A percentile compares a stretch with the other conserved stretches of the same genome.
Evolutionary conservation across 495 filamentous ascomycete species (phyloP).

Genomic region (Penicillium odoratum): DNA sequence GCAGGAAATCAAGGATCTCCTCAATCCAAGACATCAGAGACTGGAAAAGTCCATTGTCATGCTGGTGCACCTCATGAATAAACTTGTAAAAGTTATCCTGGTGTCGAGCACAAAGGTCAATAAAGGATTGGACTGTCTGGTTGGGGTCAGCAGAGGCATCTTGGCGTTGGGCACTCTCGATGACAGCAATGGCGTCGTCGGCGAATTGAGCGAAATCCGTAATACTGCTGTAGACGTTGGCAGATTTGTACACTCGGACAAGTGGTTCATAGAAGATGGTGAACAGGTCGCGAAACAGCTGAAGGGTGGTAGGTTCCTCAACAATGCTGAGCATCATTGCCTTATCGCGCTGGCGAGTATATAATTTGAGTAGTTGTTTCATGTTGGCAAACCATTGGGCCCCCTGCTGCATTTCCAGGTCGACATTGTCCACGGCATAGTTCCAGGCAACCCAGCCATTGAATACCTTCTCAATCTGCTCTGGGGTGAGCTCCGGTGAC

Average conservation of each 20-base stretch:
- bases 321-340: constrained; percentile 94
- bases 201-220: constrained; percentile 93
- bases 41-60: constrained; percentile 95
- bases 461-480: constrained; percentile 80
- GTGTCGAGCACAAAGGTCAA: constrained; percentile 93
- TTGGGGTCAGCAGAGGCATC: constrained; percentile 94
- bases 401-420: constrained; percentile 82
- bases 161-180: constrained; percentile 86
- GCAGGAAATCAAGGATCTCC: constrained; percentile 90
- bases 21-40: constrained; percentile 97
- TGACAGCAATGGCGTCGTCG: constrained; percentile 85
- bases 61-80: constrained; percentile 95
- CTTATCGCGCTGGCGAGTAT: constrained; percentile 91
- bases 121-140: constrained; percentile 98
- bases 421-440: constrained; percentile 86
- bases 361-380: constrained; percentile 92
- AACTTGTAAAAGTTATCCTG: constrained; percentile 99
- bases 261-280: constrained; percentile 99
- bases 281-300: constrained; percentile 93
- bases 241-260: constrained; percentile 95
- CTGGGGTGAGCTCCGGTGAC: constrained; percentile 61
- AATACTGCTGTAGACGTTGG: constrained; percentile 94
- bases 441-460: constrained; percentile 98
- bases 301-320: constrained; percentile 89
- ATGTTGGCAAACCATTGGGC: constrained; percentile 90